A percentile compares a stretch with the other conserved stretches of the same genome.
Conservation (phyloP, 140 eudicot genomes). For the Bidens hawaiensis region DNA sequence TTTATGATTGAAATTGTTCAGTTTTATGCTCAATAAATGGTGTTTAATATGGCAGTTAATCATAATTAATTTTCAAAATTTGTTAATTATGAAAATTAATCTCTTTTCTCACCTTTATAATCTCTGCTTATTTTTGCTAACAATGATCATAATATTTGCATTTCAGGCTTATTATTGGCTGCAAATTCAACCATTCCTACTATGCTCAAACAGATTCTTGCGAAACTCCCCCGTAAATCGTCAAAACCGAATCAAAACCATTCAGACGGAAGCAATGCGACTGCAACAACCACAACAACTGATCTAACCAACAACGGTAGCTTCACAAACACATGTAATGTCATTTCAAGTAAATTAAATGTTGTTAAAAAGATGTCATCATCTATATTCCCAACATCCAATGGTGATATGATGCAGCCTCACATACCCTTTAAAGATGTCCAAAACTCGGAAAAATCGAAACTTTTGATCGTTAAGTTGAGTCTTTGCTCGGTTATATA, state of each 20-base stretch:
- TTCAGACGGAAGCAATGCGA: constrained; percentile 38
- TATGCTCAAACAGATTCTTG: constrained; percentile 71
- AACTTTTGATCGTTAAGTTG: constrained; percentile 52
- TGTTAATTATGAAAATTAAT: neutral
- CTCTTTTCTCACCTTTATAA: neutral
- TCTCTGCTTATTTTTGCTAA: neutral
- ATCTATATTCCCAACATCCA: constrained; percentile 63
- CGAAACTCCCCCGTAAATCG: constrained; percentile 63
- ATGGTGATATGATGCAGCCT: constrained; percentile 55
- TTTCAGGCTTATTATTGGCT: constrained; percentile 36
- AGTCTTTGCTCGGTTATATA: constrained; percentile 46
- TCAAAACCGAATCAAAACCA: constrained; percentile 43
- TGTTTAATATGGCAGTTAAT: neutral
- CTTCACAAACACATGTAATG: constrained; percentile 56
- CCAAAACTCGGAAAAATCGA: constrained; percentile 47
- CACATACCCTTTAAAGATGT: constrained; percentile 60
- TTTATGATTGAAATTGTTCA: constrained; percentile 4
- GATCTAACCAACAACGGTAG: constrained; percentile 38
- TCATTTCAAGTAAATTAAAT: constrained; percentile 52
- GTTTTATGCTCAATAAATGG: neutral
- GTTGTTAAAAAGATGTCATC: constrained; percentile 70
- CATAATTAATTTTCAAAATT: neutral
- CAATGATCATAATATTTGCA: constrained; percentile 1
- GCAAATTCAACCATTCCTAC: constrained; percentile 44
- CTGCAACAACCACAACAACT: neutral